phyloP scores from a whole-genome alignment of 2,329 filamentous ascomycete genomes.

The Fusarium sp. region DNA sequence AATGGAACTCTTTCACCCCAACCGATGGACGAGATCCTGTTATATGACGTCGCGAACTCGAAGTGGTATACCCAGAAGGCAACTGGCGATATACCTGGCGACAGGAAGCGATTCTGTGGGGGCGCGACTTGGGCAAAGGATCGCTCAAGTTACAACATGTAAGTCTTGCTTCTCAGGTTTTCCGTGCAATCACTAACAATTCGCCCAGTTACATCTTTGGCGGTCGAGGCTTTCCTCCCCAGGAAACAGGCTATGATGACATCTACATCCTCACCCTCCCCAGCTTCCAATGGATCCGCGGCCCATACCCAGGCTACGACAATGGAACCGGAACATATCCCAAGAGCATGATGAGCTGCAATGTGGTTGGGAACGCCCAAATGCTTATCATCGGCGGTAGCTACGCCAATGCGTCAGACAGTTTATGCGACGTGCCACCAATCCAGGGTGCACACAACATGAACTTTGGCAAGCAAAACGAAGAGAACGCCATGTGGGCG shows the following conservation, averaged over 20 bases:
- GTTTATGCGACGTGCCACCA: neutral
- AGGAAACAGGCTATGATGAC: slow-evolving; percentile 4
- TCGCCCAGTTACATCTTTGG: slow-evolving; percentile 4
- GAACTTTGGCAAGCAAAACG: slow-evolving; percentile 13
- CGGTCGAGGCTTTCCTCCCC: neutral
- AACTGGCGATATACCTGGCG: neutral
- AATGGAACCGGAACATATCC: neutral
- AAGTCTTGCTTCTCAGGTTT: neutral
- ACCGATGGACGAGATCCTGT: neutral
- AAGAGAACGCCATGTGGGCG: slow-evolving; percentile 10
- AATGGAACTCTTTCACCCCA: neutral
- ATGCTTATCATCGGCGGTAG: slow-evolving; percentile 9
- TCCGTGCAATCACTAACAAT: rapidly evolving
- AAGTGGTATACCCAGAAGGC: slow-evolving; percentile 16
- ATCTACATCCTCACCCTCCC: slow-evolving; percentile 17
- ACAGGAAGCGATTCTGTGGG: slow-evolving; percentile 5
- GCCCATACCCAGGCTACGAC: neutral
- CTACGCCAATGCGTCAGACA: neutral
- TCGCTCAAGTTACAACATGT: slow-evolving; percentile 15
- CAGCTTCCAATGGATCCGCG: slow-evolving; percentile 13
- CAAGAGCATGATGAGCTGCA: slow-evolving; percentile 21
- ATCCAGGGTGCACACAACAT: slow-evolving; percentile 11
- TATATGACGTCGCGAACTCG: slow-evolving; percentile 1
- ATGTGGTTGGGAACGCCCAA: neutral
- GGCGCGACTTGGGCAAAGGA: slow-evolving; percentile 11